Conservation (phyloP, 2,329 filamentous ascomycete species). For the Clonostachys rosea region DNA sequence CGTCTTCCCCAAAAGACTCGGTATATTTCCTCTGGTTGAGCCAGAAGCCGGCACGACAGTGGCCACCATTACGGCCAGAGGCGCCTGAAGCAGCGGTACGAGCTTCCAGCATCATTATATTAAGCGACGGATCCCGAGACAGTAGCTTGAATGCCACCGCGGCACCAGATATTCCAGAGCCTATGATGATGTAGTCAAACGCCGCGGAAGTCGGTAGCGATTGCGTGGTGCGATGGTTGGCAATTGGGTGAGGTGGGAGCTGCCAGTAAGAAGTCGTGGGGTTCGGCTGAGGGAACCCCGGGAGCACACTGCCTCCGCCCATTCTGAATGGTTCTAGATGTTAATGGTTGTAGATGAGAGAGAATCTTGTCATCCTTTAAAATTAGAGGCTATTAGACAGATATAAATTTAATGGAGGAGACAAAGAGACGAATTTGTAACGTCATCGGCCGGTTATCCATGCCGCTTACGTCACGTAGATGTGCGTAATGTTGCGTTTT, state of each 20-base stretch:
- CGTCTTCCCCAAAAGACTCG: constrained; percentile 13
- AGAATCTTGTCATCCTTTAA: too few species aligned
- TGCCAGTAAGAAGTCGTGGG: constrained; percentile 26
- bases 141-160: constrained; percentile 9
- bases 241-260: constrained; percentile 17
- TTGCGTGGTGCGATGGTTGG: constrained; percentile 16
- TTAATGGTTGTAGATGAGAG: too few species aligned
- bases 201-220: constrained; percentile 6
- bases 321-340: too few species aligned
- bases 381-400: too few species aligned
- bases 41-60: constrained; percentile 21
- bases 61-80: constrained; percentile 28
- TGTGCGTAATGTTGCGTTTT: too few species aligned
- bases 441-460: too few species aligned
- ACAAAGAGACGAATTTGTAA: too few species aligned
- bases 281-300: constrained; percentile 17
- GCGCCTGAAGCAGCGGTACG: constrained; percentile 24
- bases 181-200: constrained; percentile 12
- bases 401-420: too few species aligned
- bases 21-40: constrained; percentile 7
- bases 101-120: constrained; percentile 28
- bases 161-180: constrained; percentile 10
- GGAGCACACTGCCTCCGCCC: not conserved
- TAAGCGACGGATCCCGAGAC: constrained; percentile 9
- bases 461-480: too few species aligned